These are phyloP conservation scores for Aeschynomene evenia DNA, from an alignment of 306 rosid genomes.

Conservation along the genomic window DNA sequence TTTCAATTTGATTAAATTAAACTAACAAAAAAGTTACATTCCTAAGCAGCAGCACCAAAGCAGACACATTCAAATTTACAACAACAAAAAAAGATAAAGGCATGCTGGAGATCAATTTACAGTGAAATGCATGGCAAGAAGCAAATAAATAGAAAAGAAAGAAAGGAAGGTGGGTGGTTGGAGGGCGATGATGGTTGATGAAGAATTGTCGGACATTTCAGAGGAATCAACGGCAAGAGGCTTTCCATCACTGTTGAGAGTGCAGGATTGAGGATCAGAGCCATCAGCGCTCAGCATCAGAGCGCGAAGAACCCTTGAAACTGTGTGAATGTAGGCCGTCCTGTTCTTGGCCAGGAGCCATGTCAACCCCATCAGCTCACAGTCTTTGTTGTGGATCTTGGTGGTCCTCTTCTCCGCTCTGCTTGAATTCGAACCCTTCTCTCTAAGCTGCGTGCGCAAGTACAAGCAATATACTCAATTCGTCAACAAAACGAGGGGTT, in stretches of 20 bases:
- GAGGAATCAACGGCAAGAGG: slow-evolving; percentile 93
- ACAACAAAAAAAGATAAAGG: too few species aligned
- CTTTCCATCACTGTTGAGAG: slow-evolving; percentile 90
- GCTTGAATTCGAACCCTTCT: slow-evolving; percentile 79
- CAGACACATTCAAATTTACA: slow-evolving; percentile 35
- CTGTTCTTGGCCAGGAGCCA: slow-evolving; percentile 91
- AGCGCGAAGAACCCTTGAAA: slow-evolving; percentile 80
- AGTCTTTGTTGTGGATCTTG: slow-evolving; percentile 86
- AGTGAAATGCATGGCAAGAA: slow-evolving; percentile 37
- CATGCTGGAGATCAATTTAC: slow-evolving; percentile 14
- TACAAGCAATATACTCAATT: slow-evolving; percentile 30
- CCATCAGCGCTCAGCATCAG: slow-evolving; percentile 70
- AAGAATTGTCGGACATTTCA: slow-evolving; percentile 56
- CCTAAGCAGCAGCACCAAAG: slow-evolving; percentile 41
- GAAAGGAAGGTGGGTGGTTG: slow-evolving; percentile 38
- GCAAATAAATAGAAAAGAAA: slow-evolving; percentile 35
- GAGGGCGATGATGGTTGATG: slow-evolving; percentile 41
- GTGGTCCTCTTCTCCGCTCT: slow-evolving; percentile 72
- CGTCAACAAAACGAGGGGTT: slow-evolving; percentile 23
- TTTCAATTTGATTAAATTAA: slow-evolving; percentile 9
- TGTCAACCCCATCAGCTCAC: slow-evolving; percentile 92
- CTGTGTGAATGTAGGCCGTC: slow-evolving; percentile 74
- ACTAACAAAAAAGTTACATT: neutral
- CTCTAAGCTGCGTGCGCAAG: slow-evolving; percentile 79
- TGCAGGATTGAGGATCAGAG: slow-evolving; percentile 70